Evolutionary conservation across 2,329 filamentous ascomycete species (phyloP), one percentile per base, ranked within the genome.

Genomic region (Beauveria asiatica): DNA sequence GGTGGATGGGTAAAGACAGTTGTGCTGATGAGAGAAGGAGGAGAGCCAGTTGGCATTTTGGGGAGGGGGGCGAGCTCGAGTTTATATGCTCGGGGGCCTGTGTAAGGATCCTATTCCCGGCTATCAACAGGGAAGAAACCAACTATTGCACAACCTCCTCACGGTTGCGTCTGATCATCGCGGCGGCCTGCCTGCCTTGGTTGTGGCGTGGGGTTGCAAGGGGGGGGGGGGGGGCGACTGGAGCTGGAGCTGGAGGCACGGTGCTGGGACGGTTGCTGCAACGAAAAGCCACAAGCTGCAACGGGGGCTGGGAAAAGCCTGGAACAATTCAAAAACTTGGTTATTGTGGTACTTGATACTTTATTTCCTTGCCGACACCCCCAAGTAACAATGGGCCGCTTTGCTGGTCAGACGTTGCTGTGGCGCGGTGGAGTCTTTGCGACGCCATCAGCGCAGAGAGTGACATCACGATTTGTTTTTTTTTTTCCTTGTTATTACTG

Each of bases 71-170:
- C 25, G 21, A 33, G 37, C n/a, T 33, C 23, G 13, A 23, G 51
- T 56, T 61, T 61, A 61, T 49, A 61, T 61, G 59, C 46, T 51
- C 30, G 21, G 19, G 19, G 1, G 45, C 16, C 16, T 48, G 13
- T 46, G 17, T 16, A 30, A 39, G 30, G 27, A 9, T 37, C 42
- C 6, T 44, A 33, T 27, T 17, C 30, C 27, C 27, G 25, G 30
- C 11, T 33, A 33, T 11, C 10, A 10, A 33, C 39, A 13, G 39
- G 23, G 23, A 25, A 45, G 17, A 27, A 25, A 45, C 17, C 21
- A 30, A 30, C 33, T 42, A 44, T 33, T 27, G 19, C 41, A 55
- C 21, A 30, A 10, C 17, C 39, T 27, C 39, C 21, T 16, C 16
- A 42, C n/a, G 16, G 30, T 5, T 33, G 30, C 30, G 30, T 33